Evolutionary conservation across 371 early-diverging fungal genomes (phyloP).

Genomic region (Phascolomyces articulosus): DNA sequence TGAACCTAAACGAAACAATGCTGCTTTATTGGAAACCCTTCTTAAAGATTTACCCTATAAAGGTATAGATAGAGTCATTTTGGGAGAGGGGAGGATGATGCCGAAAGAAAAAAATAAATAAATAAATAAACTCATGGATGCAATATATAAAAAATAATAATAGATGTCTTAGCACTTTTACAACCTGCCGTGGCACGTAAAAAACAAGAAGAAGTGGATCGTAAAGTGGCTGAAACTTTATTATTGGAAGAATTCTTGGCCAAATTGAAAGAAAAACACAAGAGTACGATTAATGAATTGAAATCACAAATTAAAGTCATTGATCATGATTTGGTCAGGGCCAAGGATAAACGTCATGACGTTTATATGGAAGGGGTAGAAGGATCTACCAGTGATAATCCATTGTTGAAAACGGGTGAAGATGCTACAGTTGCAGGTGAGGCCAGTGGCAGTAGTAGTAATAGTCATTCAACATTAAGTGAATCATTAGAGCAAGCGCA

Average conservation of each 20-base stretch:
- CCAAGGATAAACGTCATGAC: not conserved
- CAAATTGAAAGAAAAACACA: constrained; percentile 28
- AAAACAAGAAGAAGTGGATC: constrained; percentile 51
- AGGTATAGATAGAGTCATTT: constrained; percentile 1
- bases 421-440: not conserved
- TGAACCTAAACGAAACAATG: not conserved
- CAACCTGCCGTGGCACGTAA: constrained; percentile 59
- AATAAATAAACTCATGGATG: too few relatives aligned
- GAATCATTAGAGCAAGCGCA: too few relatives aligned
- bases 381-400: not conserved
- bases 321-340: constrained; percentile 32
- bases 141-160: too few relatives aligned
- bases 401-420: not conserved
- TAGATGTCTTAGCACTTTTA: constrained; percentile 61
- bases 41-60: constrained; percentile 12
- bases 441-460: not conserved
- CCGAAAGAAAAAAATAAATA: not conserved
- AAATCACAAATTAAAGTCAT: constrained; percentile 37
- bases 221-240: constrained; percentile 53
- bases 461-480: not conserved
- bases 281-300: constrained; percentile 28
- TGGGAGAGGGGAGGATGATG: too few relatives aligned
- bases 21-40: not conserved
- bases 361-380: not conserved
- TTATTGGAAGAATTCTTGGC: constrained; percentile 66